phyloP scores from a whole-genome alignment of 2,329 filamentous ascomycete genomes.

The Coniochaeta sp. region DNA sequence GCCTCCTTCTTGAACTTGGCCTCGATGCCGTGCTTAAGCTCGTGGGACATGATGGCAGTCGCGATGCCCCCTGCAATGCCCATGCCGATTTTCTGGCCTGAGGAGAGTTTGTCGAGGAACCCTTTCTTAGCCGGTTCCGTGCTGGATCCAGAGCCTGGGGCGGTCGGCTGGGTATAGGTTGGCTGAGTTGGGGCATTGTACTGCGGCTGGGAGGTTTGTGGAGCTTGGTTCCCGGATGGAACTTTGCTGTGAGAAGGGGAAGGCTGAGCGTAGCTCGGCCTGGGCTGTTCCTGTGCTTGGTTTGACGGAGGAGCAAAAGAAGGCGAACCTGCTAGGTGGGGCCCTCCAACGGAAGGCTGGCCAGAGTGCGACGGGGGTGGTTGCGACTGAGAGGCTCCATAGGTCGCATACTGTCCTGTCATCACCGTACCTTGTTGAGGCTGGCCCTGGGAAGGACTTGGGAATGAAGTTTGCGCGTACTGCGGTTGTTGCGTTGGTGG shows the following conservation, averaged over 20 bases:
- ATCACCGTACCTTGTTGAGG: not conserved
- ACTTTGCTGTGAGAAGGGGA: not conserved
- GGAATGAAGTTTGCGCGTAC: not conserved
- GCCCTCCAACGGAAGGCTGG: not conserved
- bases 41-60: not conserved
- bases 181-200: not conserved
- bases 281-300: not conserved
- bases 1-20: not conserved
- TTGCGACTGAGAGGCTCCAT: not conserved
- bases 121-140: not conserved
- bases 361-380: not conserved
- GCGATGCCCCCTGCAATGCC: not conserved
- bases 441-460: not conserved
- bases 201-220: not conserved
- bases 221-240: not conserved
- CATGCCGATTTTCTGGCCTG: not conserved
- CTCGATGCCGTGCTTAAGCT: not conserved
- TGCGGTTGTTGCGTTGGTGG: not conserved
- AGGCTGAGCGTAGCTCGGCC: not conserved
- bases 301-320: not conserved
- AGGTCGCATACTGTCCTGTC: not conserved
- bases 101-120: not conserved
- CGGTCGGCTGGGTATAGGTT: not conserved
- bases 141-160: not conserved
- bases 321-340: not conserved